Conservation (phyloP, 140 eudicot species). For the Erigeron philadelphicus region DNA sequence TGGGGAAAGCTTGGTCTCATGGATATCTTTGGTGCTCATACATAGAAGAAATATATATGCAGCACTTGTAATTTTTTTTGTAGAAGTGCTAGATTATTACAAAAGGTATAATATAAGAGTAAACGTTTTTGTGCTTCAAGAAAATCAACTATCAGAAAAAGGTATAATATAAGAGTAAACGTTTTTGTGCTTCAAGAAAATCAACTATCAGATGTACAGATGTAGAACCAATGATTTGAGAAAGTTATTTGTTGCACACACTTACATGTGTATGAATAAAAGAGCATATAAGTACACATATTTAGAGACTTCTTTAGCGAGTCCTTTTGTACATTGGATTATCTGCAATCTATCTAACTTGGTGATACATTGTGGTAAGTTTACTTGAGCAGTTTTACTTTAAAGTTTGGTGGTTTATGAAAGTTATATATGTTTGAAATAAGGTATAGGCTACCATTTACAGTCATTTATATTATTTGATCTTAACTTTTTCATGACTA, state of each 20-base stretch:
- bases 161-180: slow-evolving; percentile 26
- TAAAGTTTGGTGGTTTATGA: too few species aligned
- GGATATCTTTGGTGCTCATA: slow-evolving; percentile 34
- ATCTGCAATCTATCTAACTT: neutral
- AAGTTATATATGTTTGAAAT: too few species aligned
- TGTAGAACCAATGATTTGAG: slow-evolving; percentile 9
- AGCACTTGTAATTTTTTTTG: slow-evolving; percentile 27
- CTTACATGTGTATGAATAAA: neutral
- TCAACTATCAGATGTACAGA: slow-evolving; percentile 28
- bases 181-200: slow-evolving; percentile 1
- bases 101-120: slow-evolving; percentile 23
- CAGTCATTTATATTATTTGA: too few species aligned
- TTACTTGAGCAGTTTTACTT: too few species aligned
- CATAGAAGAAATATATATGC: slow-evolving; percentile 32
- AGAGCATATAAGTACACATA: neutral
- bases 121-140: slow-evolving; percentile 1
- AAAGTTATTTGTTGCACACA: neutral
- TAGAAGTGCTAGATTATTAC: slow-evolving; percentile 26
- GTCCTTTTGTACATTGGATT: neutral
- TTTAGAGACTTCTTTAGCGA: neutral
- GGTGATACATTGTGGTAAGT: neutral
- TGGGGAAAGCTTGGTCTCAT: slow-evolving; percentile 60
- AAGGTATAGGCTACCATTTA: too few species aligned
- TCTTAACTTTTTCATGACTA: too few species aligned
- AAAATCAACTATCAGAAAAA: slow-evolving; percentile 9